These are phyloP conservation scores for Circinella umbellata DNA, from an alignment of 371 early-diverging fungal species.

Conservation along the genomic window DNA sequence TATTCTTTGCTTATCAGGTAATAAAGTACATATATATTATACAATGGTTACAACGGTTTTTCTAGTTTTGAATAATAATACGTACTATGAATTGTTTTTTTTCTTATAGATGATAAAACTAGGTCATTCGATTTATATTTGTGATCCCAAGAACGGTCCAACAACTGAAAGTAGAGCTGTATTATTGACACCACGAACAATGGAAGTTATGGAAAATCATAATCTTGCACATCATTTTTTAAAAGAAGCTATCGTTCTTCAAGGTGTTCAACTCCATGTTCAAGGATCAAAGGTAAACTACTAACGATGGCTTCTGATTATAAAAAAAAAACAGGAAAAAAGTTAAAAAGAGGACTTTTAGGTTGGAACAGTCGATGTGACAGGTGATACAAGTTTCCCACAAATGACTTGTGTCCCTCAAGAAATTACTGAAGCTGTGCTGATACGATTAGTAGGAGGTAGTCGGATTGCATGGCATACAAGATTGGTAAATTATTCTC, in stretches of 20 bases:
- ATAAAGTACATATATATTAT: no score
- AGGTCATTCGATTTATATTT: constrained; percentile 44
- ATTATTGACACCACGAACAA: constrained; percentile 38
- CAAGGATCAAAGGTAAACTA: constrained; percentile 19
- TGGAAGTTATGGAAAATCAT: constrained; percentile 40
- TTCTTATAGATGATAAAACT: constrained; percentile 21
- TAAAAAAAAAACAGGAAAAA: neutral
- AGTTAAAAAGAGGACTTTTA: neutral
- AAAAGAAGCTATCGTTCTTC: constrained; percentile 20
- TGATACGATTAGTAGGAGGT: constrained; percentile 14
- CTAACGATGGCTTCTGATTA: neutral
- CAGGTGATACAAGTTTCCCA: constrained; percentile 31
- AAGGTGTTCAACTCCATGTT: constrained; percentile 27
- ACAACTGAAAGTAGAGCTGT: constrained; percentile 50
- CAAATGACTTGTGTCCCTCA: constrained; percentile 39
- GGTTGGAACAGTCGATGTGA: constrained; percentile 10
- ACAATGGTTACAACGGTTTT: no score
- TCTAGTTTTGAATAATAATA: no score
- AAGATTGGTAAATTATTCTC: constrained; percentile 30
- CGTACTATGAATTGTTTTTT: neutral
- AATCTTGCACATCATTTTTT: constrained; percentile 33
- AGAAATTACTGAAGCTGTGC: constrained; percentile 33
- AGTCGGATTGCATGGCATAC: constrained; percentile 33
- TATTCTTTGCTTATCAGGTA: constrained; percentile 40
- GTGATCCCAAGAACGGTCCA: constrained; percentile 39